phyloP scores from a whole-genome alignment of 1,284 basidiomycete genomes.

The Ustilago curta region DNA sequence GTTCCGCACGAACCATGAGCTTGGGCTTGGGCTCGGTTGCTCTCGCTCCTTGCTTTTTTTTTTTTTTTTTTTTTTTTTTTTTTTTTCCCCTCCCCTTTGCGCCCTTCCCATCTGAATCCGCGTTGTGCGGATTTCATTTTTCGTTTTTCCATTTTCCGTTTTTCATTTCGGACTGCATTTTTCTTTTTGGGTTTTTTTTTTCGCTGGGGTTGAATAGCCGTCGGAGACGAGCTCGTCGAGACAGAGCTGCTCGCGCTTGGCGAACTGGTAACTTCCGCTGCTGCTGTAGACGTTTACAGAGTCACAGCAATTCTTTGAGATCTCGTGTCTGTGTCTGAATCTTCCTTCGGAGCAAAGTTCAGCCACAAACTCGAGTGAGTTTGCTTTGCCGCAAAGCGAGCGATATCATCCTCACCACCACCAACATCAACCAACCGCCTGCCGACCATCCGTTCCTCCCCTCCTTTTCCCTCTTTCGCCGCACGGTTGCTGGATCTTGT shows the following conservation, averaged over 20 bases:
- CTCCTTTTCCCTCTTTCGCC: background rate
- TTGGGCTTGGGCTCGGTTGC: too few relatives aligned
- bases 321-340: background rate
- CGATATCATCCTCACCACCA: slow-evolving; percentile 4
- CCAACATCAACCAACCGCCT: background rate
- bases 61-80: too few relatives aligned
- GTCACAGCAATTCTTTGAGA: slow-evolving; percentile 6
- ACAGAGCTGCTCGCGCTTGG: slow-evolving; percentile 6
- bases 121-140: background rate
- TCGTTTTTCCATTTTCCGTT: background rate
- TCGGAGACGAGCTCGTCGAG: background rate
- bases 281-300: slow-evolving; percentile 1
- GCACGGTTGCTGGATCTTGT: slow-evolving; percentile 17
- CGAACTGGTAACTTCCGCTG: background rate
- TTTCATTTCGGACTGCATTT: slow-evolving; percentile 3
- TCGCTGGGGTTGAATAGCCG: too few relatives aligned
- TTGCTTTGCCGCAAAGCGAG: slow-evolving; percentile 1
- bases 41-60: too few relatives aligned
- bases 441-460: background rate
- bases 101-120: background rate
- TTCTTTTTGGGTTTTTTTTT: too few relatives aligned
- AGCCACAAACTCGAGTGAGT: too few relatives aligned
- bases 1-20: too few relatives aligned
- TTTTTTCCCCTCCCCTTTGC: background rate
- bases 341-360: background rate